Conservation (phyloP, 1,284 basidiomycete species). For the Cryptococcus sp. region DNA sequence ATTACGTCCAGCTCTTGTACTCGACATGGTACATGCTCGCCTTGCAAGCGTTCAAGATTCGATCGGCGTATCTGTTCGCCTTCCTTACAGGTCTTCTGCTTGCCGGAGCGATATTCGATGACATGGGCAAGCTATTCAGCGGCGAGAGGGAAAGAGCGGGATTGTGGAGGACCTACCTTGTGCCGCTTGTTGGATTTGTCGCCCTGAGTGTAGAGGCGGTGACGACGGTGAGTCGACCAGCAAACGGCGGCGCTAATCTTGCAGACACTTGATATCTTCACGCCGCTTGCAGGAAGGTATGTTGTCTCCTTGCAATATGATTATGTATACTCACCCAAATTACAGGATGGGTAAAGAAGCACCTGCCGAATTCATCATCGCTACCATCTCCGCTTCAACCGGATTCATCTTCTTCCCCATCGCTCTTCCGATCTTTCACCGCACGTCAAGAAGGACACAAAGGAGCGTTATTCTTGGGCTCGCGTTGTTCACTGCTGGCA, state of each 20-base stretch:
- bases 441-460: constrained; percentile 63
- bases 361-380: constrained; percentile 87
- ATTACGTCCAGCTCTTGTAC: constrained; percentile 64
- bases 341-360: constrained; percentile 51
- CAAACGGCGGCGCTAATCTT: constrained; percentile 10
- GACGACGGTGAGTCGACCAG: constrained; percentile 58
- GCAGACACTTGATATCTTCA: constrained; percentile 74
- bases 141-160: constrained; percentile 20
- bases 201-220: constrained; percentile 70
- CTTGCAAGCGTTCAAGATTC: constrained; percentile 54
- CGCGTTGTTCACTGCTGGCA: constrained; percentile 55
- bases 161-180: constrained; percentile 61
- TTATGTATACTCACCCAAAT: neutral
- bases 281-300: constrained; percentile 70
- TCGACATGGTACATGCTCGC: constrained; percentile 58
- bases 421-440: constrained; percentile 65
- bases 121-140: constrained; percentile 11
- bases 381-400: constrained; percentile 66
- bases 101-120: constrained; percentile 31
- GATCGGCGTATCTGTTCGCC: constrained; percentile 54
- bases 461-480: constrained; percentile 57
- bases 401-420: constrained; percentile 64
- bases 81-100: constrained; percentile 34
- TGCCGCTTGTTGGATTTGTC: constrained; percentile 66
- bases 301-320: neutral